Percentiles rank a stretch among this genome's conserved stretches.
phyloP scores from a whole-genome alignment of 2,329 filamentous ascomycete genomes.

The Botryotinia narcissicola region DNA sequence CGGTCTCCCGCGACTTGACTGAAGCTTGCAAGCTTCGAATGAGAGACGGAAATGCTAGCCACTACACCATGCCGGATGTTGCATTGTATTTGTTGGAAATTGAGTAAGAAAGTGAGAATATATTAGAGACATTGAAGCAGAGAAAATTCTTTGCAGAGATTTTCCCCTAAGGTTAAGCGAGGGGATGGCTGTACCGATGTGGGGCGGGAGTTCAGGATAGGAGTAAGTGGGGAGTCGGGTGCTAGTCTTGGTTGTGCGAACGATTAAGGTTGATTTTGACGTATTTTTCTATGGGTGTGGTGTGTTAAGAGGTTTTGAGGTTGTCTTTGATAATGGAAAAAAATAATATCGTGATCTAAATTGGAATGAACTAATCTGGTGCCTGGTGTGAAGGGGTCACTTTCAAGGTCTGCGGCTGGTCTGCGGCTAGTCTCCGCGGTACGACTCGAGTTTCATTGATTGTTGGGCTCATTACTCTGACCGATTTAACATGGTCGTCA shows the following conservation, averaged over 20 bases:
- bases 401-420: not conserved
- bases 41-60: slow-evolving; percentile 8
- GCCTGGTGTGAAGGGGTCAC: not conserved
- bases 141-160: not conserved
- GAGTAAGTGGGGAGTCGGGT: not conserved
- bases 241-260: not conserved
- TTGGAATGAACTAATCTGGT: not conserved
- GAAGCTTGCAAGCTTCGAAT: not conserved
- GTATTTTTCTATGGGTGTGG: not conserved
- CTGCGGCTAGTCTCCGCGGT: no score
- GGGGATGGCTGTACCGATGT: not conserved
- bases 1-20: not conserved
- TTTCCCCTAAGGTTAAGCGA: not conserved
- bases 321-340: not conserved
- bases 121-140: accelerated
- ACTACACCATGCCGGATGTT: not conserved
- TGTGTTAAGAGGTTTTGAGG: no score
- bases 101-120: accelerated
- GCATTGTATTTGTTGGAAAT: not conserved
- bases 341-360: not conserved
- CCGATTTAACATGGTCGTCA: no score
- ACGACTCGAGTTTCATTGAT: no score
- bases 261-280: not conserved
- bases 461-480: no score
- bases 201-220: not conserved